Conservation (phyloP, 176 grass and related monocot genomes). For the Thalia dealbata region DNA sequence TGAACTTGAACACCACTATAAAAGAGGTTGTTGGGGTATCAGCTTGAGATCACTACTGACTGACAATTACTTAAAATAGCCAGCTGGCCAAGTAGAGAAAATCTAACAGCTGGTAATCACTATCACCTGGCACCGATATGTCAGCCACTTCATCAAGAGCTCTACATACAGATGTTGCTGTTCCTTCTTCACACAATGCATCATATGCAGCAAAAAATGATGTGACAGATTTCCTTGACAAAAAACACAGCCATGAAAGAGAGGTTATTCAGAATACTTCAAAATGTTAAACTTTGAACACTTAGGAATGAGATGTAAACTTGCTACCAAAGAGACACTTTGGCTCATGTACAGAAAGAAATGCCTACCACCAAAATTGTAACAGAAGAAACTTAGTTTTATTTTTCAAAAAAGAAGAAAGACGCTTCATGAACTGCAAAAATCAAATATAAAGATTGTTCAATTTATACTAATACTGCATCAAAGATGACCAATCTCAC, state of each 20-base stretch:
- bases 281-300: neutral
- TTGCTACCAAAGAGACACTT: too few relatives aligned
- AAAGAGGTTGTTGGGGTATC: neutral
- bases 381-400: too few relatives aligned
- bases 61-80: neutral
- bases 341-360: too few relatives aligned
- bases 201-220: conserved; percentile 97
- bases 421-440: neutral
- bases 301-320: neutral
- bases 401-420: neutral
- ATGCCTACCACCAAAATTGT: too few relatives aligned
- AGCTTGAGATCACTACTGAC: neutral
- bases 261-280: neutral
- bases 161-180: conserved; percentile 81
- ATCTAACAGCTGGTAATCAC: neutral
- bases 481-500: conserved; percentile 28
- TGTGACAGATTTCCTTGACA: conserved; percentile 65
- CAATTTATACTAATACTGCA: neutral
- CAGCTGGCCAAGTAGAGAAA: neutral
- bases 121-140: conserved; percentile 69
- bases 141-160: conserved; percentile 94
- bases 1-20: neutral
- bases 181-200: conserved; percentile 90
- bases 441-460: neutral
- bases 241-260: conserved; percentile 6